Evolutionary conservation across 1,139 yeast species (phyloP), one percentile per base, ranked within the genome.

Genomic region (Geotrichum histeridarum): DNA sequence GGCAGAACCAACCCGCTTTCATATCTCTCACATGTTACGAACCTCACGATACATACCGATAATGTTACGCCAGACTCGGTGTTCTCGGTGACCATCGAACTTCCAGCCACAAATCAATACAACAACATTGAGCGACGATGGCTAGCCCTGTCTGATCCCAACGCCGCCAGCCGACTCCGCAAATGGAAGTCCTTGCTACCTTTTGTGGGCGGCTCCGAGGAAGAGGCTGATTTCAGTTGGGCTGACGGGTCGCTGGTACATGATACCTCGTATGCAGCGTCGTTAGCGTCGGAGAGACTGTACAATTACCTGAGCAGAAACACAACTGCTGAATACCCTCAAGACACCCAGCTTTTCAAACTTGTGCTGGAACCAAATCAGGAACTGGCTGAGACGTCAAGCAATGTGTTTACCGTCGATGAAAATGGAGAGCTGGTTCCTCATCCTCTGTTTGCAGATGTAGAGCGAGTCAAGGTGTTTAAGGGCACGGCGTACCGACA

Each of bases 81-180:
- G 12, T 50, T 61, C 27, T 54, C 60, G 17, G 50, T 64, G 12
- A 53, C 55, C 22, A 50, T 66, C n/a, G 53, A 54, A 41, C 56
- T 66, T 33, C 68, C 68, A 1, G 53, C 65, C 4, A 55, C 61
- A 5, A 46, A 61, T n/a, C 58, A 60, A 33, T 59, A 63, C 54
- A 61, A 61, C 55, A 61, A 66, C 53, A 44, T 66, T 27, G 54
- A 57, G 35, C 60, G 70, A 12, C 59, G 67, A 18, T 66, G 70
- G 70, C 65, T 65, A 61, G 67, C 67, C 15, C 57, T 60, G 17
- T 52, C 66, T 1, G 70, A 66, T 48, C 70, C 70, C 4, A 64
- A 64, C 50, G 60, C 59, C 41, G 50, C 56, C 18, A 43, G 45
- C 8, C 39, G 41, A 38, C 32, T 54, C 47, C 49, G 43, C 44